Conservation (phyloP, 78 protist genomes). For the Guillardia theta region DNA sequence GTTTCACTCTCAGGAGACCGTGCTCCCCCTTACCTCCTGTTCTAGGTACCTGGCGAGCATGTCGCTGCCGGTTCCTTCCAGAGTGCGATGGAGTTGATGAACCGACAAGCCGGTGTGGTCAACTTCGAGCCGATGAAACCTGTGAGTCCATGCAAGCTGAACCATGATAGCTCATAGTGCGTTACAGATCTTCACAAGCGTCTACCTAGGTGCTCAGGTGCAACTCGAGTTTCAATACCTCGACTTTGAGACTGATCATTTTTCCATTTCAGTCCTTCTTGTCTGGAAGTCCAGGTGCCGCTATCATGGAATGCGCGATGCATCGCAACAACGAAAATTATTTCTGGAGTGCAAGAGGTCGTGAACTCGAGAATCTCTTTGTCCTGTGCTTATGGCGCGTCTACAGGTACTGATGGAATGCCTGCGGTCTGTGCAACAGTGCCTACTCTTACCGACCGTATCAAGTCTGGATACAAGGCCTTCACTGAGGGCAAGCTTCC, state of each 20-base stretch:
- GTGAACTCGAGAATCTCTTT: too few species aligned
- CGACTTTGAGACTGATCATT: too few species aligned
- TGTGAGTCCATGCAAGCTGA: too few species aligned
- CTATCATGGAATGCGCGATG: not conserved
- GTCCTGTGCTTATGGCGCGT: too few species aligned
- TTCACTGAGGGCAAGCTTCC: constrained; percentile 80
- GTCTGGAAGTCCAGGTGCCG: not conserved
- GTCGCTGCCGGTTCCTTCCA: constrained; percentile 91
- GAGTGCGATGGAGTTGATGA: constrained; percentile 76
- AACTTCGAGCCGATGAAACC: constrained; percentile 83
- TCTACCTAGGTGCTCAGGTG: too few species aligned
- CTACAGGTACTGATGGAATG: not conserved
- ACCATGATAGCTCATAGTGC: too few species aligned
- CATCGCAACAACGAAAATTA: constrained; percentile 51
- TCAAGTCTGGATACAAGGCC: constrained; percentile 69
- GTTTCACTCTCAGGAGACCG: not conserved
- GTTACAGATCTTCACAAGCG: too few species aligned
- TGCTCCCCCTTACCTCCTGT: not conserved
- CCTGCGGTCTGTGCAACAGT: not conserved
- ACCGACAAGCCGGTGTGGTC: constrained; percentile 82
- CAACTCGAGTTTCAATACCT: too few species aligned
- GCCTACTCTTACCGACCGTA: not conserved
- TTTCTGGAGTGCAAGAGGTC: not conserved
- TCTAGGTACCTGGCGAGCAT: constrained; percentile 81
- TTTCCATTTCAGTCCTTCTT: not conserved